phyloP scores from a whole-genome alignment of 139 green algal species.

The Klebsormidium nitens region DNA sequence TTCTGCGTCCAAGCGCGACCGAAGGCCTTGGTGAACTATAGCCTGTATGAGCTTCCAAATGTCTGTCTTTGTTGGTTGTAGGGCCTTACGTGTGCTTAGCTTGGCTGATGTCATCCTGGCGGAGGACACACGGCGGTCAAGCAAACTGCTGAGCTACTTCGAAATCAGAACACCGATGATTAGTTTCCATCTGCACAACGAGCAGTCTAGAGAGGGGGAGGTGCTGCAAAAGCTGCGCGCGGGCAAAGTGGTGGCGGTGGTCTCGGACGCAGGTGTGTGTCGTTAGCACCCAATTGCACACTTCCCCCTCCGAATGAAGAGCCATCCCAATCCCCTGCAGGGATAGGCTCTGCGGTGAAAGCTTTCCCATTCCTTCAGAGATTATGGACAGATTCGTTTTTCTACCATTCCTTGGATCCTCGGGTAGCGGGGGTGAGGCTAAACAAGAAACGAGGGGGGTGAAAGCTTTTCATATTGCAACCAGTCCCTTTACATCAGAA shows the following conservation, averaged over 20 bases:
- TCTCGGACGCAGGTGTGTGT: conserved; percentile 49
- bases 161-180: conserved; percentile 40
- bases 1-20: too few species aligned
- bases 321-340: not conserved
- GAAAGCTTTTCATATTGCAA: too few species aligned
- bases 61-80: too few species aligned
- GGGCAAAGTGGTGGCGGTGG: not conserved
- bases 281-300: conserved; percentile 71
- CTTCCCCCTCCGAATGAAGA: not conserved
- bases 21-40: too few species aligned
- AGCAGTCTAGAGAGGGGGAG: not conserved
- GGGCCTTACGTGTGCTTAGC: conserved; percentile 56
- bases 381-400: too few species aligned
- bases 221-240: not conserved
- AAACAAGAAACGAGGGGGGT: too few species aligned
- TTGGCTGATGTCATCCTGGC: conserved; percentile 59
- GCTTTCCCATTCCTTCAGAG: too few species aligned
- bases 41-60: too few species aligned
- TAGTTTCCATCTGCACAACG: not conserved
- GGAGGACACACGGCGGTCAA: conserved; percentile 83
- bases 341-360: not conserved
- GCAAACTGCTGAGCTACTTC: conserved; percentile 63
- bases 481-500: too few species aligned
- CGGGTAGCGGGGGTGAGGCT: too few species aligned
- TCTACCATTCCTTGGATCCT: too few species aligned